Evolutionary conservation across 495 filamentous ascomycete species (phyloP).

Genomic region (Aspergillus coremiiformis): DNA sequence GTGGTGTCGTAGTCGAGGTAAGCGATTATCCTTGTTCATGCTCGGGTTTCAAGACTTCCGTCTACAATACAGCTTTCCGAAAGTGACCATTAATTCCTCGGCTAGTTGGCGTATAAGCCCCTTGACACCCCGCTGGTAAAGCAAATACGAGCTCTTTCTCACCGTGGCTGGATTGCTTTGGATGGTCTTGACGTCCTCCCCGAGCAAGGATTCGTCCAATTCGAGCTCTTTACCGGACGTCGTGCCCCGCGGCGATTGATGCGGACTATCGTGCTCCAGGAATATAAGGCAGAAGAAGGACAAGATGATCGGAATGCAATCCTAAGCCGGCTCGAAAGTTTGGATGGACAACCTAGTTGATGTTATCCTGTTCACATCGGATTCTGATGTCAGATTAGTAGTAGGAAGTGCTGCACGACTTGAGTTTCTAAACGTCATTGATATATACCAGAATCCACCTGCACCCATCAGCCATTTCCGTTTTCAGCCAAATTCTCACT

Average conservation of each 20-base stretch:
- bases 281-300: slow-evolving; percentile 34
- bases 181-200: slow-evolving; percentile 71
- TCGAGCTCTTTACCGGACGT: slow-evolving; percentile 72
- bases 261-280: slow-evolving; percentile 39
- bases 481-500: no score
- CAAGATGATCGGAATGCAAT: slow-evolving; percentile 30
- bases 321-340: slow-evolving; percentile 26
- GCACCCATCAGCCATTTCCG: no score
- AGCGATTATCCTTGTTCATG: slow-evolving; percentile 17
- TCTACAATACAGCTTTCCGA: neutral
- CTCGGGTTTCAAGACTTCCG: neutral
- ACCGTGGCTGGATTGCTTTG: slow-evolving; percentile 62
- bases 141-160: slow-evolving; percentile 51
- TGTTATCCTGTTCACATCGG: neutral
- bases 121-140: slow-evolving; percentile 62
- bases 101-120: slow-evolving; percentile 63
- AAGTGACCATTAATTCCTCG: neutral
- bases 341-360: slow-evolving; percentile 35
- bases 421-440: no score
- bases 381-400: neutral
- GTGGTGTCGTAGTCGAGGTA: slow-evolving; percentile 70
- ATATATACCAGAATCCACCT: no score
- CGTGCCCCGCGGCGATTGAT: slow-evolving; percentile 65
- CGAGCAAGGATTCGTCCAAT: slow-evolving; percentile 75
- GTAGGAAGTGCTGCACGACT: neutral